Evolutionary conservation across 768 basidiomycete species (phyloP).

Genomic region (Xerocomellus intermedius): DNA sequence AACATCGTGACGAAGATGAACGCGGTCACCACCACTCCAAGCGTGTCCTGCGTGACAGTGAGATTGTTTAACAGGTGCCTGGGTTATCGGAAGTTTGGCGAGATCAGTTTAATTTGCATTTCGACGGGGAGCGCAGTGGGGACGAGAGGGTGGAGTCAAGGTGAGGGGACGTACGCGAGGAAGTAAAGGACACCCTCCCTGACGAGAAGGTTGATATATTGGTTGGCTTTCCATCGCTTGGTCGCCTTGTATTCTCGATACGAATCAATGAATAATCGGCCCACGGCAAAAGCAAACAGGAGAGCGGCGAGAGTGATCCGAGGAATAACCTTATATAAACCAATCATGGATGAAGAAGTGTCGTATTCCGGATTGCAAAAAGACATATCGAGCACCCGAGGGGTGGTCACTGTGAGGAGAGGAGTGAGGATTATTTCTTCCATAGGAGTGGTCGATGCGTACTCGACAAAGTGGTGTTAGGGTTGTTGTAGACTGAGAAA

Average conservation of each 20-base stretch:
- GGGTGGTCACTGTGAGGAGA: conserved; percentile 3
- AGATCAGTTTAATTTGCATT: not conserved
- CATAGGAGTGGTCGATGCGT: not conserved
- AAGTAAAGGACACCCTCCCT: conserved; percentile 21
- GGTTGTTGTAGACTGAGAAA: conserved; percentile 2
- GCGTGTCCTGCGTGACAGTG: not conserved
- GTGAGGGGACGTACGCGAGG: conserved; percentile 10
- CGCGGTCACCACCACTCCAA: not conserved
- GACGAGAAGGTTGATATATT: conserved; percentile 13
- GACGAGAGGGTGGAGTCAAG: too few species aligned
- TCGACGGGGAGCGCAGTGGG: too few species aligned
- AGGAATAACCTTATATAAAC: conserved; percentile 11
- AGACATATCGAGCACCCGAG: conserved; percentile 13
- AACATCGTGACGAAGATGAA: not conserved
- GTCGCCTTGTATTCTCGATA: conserved; percentile 10
- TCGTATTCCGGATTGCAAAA: conserved; percentile 8
- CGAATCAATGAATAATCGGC: conserved; percentile 5
- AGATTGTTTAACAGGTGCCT: conserved; percentile 17
- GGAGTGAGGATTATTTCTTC: not conserved
- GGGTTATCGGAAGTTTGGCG: not conserved
- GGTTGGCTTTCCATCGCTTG: conserved; percentile 9
- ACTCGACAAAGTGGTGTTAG: conserved; percentile 11
- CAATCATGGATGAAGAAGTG: not conserved
- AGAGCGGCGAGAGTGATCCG: conserved; percentile 11
- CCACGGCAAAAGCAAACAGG: conserved; percentile 7